Evolutionary conservation across 805 yeast species (phyloP), one percentile per base, ranked within the genome.

Genomic region (Saccharomycopsis sp.): DNA sequence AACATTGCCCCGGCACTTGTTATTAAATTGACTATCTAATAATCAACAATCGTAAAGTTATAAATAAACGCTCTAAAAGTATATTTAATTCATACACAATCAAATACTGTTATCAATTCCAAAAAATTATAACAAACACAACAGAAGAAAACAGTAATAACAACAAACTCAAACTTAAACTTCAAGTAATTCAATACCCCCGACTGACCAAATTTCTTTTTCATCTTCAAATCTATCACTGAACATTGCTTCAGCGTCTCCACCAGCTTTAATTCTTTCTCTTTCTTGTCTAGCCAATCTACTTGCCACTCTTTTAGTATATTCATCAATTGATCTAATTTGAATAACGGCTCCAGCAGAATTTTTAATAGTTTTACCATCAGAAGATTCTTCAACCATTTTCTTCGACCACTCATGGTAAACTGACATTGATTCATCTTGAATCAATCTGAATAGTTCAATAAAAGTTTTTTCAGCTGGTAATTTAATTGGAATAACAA

Each of bases 391-490:
- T 1, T 58, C 52, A 6, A 18, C 32, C 1, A 51, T 40, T 3
- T 40, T 51, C 2, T 55, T 62, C 41, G 82, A 71, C 96, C 96
- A 89, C 9, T 52, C 52, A 40, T 69, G 70, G 62, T 84, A 86
- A 20, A 60, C 55, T 1, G 47, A 58, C 61, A 70, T 56, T 17
- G 66, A 63, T 8, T 62, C 71, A 47, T 82, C 95, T 21, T 79
- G 84, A 25, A 83, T 79, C 51, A 89, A 63, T 36, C 71, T 66
- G 60, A 87, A 80, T 14, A 86, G 55, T 2, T 84, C 74, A 49
- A 88, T 57, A 57, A 72, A 87, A 1, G 94, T 87, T 63, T 85
- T 85, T 58, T 89, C 98, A 5, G 95, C 95, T 1, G 96, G 96
- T 47, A 89, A 67, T 53, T 87, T 88, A 50, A 89, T 79, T 3